A percentile compares a stretch with the other conserved stretches of the same genome.
Evolutionary conservation across 805 yeast species (phyloP).

Genomic region (Candida easanensis): DNA sequence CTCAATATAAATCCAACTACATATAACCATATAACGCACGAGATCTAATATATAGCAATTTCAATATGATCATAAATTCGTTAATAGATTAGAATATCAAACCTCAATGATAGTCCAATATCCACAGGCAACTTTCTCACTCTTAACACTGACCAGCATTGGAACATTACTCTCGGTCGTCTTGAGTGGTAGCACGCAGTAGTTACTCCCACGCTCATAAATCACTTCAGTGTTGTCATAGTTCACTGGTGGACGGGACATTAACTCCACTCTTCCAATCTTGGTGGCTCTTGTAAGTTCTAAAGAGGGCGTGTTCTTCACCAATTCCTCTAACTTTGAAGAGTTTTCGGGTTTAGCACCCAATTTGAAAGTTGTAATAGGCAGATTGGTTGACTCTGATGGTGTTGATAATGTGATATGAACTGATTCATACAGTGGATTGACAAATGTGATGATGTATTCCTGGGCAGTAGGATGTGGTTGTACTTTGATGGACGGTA

Average conservation of each 20-base stretch:
- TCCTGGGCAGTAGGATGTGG: not conserved
- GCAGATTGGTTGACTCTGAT: constrained; percentile 13
- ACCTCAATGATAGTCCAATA: constrained; percentile 20
- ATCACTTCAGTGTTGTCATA: constrained; percentile 9
- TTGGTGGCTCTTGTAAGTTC: constrained; percentile 28
- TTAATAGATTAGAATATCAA: not conserved
- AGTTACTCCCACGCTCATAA: constrained; percentile 28
- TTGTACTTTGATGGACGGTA: constrained; percentile 18
- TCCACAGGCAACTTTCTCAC: constrained; percentile 17
- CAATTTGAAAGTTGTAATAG: constrained; percentile 19
- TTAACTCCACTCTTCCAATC: constrained; percentile 30
- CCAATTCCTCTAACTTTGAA: constrained; percentile 18
- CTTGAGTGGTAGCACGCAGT: constrained; percentile 29
- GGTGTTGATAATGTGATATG: constrained; percentile 17
- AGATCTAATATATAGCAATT: too few relatives aligned
- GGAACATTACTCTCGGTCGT: constrained; percentile 17
- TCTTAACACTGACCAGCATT: constrained; percentile 22
- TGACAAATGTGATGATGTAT: constrained; percentile 15
- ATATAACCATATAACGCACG: too few relatives aligned
- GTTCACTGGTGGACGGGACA: constrained; percentile 22
- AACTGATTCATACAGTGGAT: constrained; percentile 16
- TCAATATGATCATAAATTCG: not conserved
- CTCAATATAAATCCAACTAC: too few relatives aligned
- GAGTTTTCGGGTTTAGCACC: constrained; percentile 18
- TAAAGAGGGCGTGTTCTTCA: constrained; percentile 31